Evolutionary conservation across 1,284 basidiomycete species (phyloP).

Genomic region (Ustilago vetiveriae): DNA sequence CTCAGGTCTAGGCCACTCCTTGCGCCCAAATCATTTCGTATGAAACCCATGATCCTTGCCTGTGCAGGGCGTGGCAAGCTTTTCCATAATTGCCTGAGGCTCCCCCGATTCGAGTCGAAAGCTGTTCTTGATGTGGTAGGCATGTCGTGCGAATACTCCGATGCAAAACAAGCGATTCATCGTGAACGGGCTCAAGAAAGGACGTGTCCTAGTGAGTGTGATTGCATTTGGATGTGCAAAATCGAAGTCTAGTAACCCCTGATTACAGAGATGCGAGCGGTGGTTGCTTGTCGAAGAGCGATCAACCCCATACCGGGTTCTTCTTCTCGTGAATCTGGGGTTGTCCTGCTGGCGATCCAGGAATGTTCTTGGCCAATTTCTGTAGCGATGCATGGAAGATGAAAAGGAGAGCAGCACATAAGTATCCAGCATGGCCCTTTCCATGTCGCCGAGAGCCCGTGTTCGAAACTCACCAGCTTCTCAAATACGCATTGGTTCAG

Average conservation of each 20-base stretch:
- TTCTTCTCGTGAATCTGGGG: constrained; percentile 89
- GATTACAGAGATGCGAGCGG: not conserved
- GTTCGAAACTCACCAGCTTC: constrained; percentile 74
- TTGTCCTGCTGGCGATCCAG: constrained; percentile 85
- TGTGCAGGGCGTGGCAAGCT: too few relatives aligned
- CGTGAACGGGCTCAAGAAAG: too few relatives aligned
- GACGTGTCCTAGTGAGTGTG: too few relatives aligned
- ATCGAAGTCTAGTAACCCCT: constrained; percentile 10
- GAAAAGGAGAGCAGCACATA: constrained; percentile 64
- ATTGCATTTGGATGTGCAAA: constrained; percentile 2
- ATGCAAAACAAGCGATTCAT: too few relatives aligned
- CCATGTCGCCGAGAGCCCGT: too few relatives aligned
- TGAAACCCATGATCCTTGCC: too few relatives aligned
- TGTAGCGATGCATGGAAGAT: constrained; percentile 65
- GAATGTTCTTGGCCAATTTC: constrained; percentile 92
- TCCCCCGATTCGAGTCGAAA: too few relatives aligned
- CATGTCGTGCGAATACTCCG: too few relatives aligned
- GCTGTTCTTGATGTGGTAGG: too few relatives aligned
- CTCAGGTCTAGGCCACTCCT: not conserved
- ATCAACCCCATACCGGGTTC: constrained; percentile 75
- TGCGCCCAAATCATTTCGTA: not conserved
- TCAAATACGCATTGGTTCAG: constrained; percentile 97
- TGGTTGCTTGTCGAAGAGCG: not conserved
- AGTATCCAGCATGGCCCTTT: too few relatives aligned
- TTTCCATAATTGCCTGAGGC: too few relatives aligned